phyloP scores from a whole-genome alignment of 2,329 filamentous ascomycete genomes.

The Claviceps sp. region DNA sequence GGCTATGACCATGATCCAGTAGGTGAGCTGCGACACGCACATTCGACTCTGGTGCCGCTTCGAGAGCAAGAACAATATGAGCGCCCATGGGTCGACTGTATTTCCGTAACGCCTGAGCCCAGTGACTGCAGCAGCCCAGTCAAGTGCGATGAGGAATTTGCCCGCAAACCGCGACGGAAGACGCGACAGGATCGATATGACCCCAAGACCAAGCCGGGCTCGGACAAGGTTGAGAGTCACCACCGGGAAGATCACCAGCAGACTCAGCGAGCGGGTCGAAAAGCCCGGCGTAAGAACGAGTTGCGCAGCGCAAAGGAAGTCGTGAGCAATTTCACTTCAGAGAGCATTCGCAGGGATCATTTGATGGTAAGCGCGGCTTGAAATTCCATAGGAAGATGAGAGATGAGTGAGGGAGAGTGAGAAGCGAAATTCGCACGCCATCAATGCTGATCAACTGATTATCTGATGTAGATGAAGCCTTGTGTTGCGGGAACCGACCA shows the following conservation, averaged over 20 bases:
- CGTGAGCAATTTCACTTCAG: slow-evolving; percentile 41
- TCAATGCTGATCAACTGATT: neutral
- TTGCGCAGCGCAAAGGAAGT: slow-evolving; percentile 30
- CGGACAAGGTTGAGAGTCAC: neutral
- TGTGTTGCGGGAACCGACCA: neutral
- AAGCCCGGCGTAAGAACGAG: slow-evolving; percentile 10
- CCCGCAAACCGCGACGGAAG: slow-evolving; percentile 9
- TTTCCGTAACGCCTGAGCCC: neutral
- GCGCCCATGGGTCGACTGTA: neutral
- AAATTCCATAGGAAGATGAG: neutral
- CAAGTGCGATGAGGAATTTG: neutral
- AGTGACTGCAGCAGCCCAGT: neutral
- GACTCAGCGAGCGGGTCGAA: neutral
- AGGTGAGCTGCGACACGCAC: neutral
- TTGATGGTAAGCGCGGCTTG: slow-evolving; percentile 2
- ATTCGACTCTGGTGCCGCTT: neutral
- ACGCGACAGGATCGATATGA: slow-evolving; percentile 10
- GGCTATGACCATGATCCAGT: neutral
- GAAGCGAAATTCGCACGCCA: neutral
- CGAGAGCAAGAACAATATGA: neutral
- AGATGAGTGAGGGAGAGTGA: too few relatives aligned
- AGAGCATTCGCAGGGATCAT: neutral
- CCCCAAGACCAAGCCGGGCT: neutral
- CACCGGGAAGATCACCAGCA: neutral
- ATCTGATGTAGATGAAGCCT: slow-evolving; percentile 2